Evolutionary conservation across 768 basidiomycete species (phyloP).

Genomic region (Phlegmacium glaucopus): DNA sequence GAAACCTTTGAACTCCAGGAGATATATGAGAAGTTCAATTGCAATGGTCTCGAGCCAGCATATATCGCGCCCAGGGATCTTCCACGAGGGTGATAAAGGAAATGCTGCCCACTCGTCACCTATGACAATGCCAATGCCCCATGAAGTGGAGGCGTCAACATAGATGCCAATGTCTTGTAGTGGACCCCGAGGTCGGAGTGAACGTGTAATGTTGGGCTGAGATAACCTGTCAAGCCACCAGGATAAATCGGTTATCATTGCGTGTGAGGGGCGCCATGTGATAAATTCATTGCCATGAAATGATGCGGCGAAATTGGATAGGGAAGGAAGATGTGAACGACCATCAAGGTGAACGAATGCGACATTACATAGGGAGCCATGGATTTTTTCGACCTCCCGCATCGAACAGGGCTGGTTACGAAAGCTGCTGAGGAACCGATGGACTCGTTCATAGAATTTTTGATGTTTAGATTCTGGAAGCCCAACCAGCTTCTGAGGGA

Average conservation of each 20-base stretch:
- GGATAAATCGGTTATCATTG: constrained; percentile 15
- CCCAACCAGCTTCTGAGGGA: constrained; percentile 16
- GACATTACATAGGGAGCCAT: constrained; percentile 27
- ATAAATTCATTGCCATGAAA: constrained; percentile 14
- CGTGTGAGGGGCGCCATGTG: constrained; percentile 6
- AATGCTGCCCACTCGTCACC: not conserved
- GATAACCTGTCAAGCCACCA: constrained; percentile 22
- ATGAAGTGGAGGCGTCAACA: constrained; percentile 22
- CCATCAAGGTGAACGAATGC: constrained; percentile 23
- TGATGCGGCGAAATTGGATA: constrained; percentile 19
- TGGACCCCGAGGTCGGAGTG: constrained; percentile 7
- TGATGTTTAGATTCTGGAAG: constrained; percentile 25
- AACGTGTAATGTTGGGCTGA: not conserved
- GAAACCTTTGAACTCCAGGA: constrained; percentile 8
- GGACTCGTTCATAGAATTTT: constrained; percentile 19
- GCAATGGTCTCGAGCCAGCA: constrained; percentile 19
- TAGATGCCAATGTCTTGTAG: constrained; percentile 17
- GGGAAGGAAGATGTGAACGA: constrained; percentile 14
- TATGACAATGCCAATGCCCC: constrained; percentile 16
- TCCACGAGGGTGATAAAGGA: constrained; percentile 6
- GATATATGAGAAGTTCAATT: constrained; percentile 12
- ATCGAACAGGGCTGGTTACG: constrained; percentile 5
- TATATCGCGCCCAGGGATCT: constrained; percentile 13
- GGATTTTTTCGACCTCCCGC: constrained; percentile 18
- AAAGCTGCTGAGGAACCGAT: constrained; percentile 6